Evolutionary conservation across 352 stramenopile genomes (phyloP).

Genomic region (Phytopythium helicoides): DNA sequence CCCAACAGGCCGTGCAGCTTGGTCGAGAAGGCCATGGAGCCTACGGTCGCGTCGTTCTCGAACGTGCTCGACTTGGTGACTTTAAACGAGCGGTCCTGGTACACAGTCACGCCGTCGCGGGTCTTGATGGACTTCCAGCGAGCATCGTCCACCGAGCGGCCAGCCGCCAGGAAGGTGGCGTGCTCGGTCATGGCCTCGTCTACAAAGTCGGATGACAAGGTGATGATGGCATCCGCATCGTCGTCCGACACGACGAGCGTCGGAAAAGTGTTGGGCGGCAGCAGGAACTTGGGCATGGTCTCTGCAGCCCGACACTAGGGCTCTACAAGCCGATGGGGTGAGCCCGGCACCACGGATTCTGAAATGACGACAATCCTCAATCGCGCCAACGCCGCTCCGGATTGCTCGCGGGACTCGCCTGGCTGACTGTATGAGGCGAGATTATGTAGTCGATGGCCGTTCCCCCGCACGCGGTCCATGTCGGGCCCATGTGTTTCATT

Average conservation of each 20-base stretch:
- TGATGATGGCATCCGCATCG: constrained; percentile 19
- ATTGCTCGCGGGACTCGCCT: too few relatives aligned
- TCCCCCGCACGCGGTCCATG: too few relatives aligned
- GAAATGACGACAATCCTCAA: too few relatives aligned
- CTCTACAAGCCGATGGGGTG: too few relatives aligned
- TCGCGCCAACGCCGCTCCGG: too few relatives aligned
- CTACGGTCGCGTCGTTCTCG: constrained; percentile 14
- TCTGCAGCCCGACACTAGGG: too few relatives aligned
- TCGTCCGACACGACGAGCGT: constrained; percentile 23
- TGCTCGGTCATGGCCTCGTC: constrained; percentile 35
- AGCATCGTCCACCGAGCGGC: constrained; percentile 19
- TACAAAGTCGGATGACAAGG: constrained; percentile 21
- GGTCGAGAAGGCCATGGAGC: too few relatives aligned
- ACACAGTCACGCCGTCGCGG: constrained; percentile 19
- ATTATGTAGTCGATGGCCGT: too few relatives aligned
- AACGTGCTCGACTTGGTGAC: background rate
- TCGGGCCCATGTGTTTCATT: too few relatives aligned
- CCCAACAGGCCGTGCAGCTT: constrained; percentile 33
- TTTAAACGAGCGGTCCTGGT: constrained; percentile 20
- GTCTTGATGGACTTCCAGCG: constrained; percentile 40
- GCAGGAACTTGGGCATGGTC: constrained; percentile 26
- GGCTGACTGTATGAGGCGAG: too few relatives aligned
- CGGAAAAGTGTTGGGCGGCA: constrained; percentile 30
- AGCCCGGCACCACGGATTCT: too few relatives aligned
- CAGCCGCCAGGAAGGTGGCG: constrained; percentile 20